Percentiles rank a stretch among this genome's conserved stretches.
Conservation (phyloP, 1,284 basidiomycete genomes). For the Microbotryomycetes sp. region DNA sequence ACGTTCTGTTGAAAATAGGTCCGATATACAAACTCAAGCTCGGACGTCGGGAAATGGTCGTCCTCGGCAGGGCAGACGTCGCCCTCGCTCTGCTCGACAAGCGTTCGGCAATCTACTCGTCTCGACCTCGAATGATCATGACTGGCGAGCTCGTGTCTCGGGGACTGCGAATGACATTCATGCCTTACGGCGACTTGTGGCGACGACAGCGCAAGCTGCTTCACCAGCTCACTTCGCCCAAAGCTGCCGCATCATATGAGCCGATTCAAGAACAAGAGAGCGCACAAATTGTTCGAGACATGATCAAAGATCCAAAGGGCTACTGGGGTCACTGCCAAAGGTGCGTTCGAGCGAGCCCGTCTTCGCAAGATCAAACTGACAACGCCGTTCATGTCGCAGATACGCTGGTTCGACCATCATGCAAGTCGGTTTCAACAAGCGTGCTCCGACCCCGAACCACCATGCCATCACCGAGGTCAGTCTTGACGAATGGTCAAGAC, state of each 20-base stretch:
- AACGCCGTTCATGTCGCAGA: conserved; percentile 3
- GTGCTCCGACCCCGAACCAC: conserved; percentile 31
- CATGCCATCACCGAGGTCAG: conserved; percentile 34
- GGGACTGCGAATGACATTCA: conserved; percentile 36
- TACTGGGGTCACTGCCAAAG: conserved; percentile 36
- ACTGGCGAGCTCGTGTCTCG: conserved; percentile 35
- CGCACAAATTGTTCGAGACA: conserved; percentile 33
- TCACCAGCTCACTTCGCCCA: conserved; percentile 32
- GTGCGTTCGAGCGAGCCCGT: conserved; percentile 1
- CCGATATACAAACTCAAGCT: conserved; percentile 36
- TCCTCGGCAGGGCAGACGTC: conserved; percentile 30
- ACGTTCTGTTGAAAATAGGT: conserved; percentile 10
- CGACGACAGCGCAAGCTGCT: conserved; percentile 33
- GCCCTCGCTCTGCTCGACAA: conserved; percentile 38
- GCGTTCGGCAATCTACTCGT: conserved; percentile 35
- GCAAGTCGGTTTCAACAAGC: conserved; percentile 37
- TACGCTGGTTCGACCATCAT: conserved; percentile 38
- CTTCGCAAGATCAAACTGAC: not conserved
- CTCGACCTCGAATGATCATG: conserved; percentile 36
- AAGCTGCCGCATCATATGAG: conserved; percentile 32
- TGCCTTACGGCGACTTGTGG: conserved; percentile 36
- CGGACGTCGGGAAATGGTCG: conserved; percentile 28
- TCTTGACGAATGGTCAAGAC: not conserved
- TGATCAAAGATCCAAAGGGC: conserved; percentile 27
- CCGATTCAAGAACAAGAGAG: conserved; percentile 36